phyloP scores from a whole-genome alignment of 495 filamentous ascomycete genomes.

The Penicillium desertorum region DNA sequence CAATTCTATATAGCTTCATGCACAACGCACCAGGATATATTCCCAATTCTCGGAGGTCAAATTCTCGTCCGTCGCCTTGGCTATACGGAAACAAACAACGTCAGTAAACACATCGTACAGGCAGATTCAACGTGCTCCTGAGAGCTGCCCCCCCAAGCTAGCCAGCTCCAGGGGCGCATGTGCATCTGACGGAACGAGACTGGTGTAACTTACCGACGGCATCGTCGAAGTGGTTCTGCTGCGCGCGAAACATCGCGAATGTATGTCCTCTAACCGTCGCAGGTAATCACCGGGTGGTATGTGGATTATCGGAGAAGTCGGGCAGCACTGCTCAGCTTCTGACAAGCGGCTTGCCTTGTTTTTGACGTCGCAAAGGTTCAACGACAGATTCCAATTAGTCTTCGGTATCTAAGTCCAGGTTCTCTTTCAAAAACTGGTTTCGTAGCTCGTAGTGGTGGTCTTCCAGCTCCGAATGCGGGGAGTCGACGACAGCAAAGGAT shows the following conservation, averaged over 20 bases:
- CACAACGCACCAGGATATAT: slow-evolving; percentile 73
- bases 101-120: slow-evolving; percentile 23
- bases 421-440: not conserved
- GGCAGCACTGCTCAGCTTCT: slow-evolving; percentile 20
- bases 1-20: not conserved
- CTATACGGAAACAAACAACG: slow-evolving; percentile 46
- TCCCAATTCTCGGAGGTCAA: slow-evolving; percentile 98
- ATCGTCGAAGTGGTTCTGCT: slow-evolving; percentile 78
- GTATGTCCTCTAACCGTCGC: slow-evolving; percentile 10
- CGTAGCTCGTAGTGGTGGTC: slow-evolving; percentile 9
- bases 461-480: slow-evolving; percentile 36
- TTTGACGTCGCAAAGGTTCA: not conserved
- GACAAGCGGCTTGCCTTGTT: not conserved
- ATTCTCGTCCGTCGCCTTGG: slow-evolving; percentile 98
- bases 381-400: not conserved
- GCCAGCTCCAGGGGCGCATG: slow-evolving; percentile 1
- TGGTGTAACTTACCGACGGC: slow-evolving; percentile 63
- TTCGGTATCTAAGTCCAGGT: not conserved
- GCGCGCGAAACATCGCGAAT: slow-evolving; percentile 69
- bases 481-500: slow-evolving; percentile 14
- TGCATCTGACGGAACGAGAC: not conserved
- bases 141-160: not conserved
- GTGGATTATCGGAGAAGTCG: slow-evolving; percentile 11
- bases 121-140: not conserved
- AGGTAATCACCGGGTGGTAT: not conserved